Evolutionary conservation across 2,329 filamentous ascomycete species (phyloP), one percentile per base, ranked within the genome.

Genomic region (Talaromyces sp.): DNA sequence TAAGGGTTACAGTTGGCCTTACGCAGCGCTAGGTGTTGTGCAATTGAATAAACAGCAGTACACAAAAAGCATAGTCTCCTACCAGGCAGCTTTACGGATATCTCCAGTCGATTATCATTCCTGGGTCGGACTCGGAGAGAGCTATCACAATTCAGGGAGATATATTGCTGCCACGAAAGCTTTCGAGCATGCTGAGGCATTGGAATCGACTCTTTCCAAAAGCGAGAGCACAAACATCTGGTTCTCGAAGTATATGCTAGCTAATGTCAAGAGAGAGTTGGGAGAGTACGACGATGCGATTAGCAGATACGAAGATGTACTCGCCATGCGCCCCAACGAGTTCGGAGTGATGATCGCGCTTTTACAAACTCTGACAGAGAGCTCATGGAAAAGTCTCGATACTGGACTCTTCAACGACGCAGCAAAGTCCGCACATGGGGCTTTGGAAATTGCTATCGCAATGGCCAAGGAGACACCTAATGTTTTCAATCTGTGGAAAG

Each of bases 211-310:
- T 1, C 75, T 84, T 0, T 75, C 81, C n/a, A 71, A 82, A 71
- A 75, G 84, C 52, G 81, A 85, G 37, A 72, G 80, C 21, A 86
- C 84, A 0, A 90, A 96, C 68, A 89, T 86, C 9, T 99, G 95
- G 95, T 99, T 97, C 73, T 93, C 93, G 7, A 91, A 91, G 72
- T 97, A 97, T 75, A 96, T 99, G 88, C 85, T 98, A 64, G 93
- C 92, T 44, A 98, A 99, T 70, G 91, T 99, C 61, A 92, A 92
- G 74, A 87, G 93, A 60, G 93, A 98, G 72, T 82, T 98, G 55
- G 92, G 92, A n/a, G 88, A 96, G 46, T 96, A 89, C 69, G 90
- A 96, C 64, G 87, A 90, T 61, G 91, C 95, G 0, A 90, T 96
- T 63, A 74, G 80, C 28, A 85, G 92, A 5, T 96, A 98, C 70